Conservation (phyloP, 768 basidiomycete genomes). For the Scleroderma bovista region DNA sequence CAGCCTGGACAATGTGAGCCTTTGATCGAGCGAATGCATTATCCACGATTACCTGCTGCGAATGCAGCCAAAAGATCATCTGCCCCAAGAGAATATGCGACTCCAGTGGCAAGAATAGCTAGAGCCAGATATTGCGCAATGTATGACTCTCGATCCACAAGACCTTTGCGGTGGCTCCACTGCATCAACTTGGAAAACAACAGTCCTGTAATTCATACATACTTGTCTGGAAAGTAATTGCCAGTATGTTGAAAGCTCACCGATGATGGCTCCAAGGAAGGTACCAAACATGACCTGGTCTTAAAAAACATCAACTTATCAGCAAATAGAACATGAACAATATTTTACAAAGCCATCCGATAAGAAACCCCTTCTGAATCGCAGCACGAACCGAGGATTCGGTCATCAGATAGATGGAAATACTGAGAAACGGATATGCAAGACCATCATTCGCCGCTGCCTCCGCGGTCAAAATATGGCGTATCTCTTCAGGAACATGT, state of each 20-base stretch:
- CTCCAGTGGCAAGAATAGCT: slow-evolving; percentile 69
- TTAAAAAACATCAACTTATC: slow-evolving; percentile 18
- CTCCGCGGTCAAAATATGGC: slow-evolving; percentile 81
- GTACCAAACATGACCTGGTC: slow-evolving; percentile 81
- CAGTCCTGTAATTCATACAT: slow-evolving; percentile 39
- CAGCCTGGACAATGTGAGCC: slow-evolving; percentile 47
- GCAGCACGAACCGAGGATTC: slow-evolving; percentile 60
- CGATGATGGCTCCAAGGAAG: slow-evolving; percentile 56
- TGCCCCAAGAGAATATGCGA: slow-evolving; percentile 72
- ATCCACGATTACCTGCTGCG: slow-evolving; percentile 53
- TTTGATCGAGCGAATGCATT: neutral
- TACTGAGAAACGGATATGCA: slow-evolving; percentile 85
- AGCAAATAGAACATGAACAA: neutral
- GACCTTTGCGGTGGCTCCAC: slow-evolving; percentile 52
- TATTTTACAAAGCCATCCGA: slow-evolving; percentile 67
- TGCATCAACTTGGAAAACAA: slow-evolving; percentile 71
- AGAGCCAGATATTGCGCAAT: slow-evolving; percentile 80
- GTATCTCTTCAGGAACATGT: slow-evolving; percentile 69
- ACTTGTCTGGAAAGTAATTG: slow-evolving; percentile 1
- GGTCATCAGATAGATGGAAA: slow-evolving; percentile 81
- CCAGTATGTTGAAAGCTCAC: slow-evolving; percentile 14
- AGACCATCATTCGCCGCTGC: slow-evolving; percentile 95
- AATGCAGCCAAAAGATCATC: slow-evolving; percentile 91
- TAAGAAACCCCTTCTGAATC: slow-evolving; percentile 77
- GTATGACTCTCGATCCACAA: slow-evolving; percentile 79